Conservation (phyloP, 495 filamentous ascomycete genomes). For the Hypoxylon fuscum region DNA sequence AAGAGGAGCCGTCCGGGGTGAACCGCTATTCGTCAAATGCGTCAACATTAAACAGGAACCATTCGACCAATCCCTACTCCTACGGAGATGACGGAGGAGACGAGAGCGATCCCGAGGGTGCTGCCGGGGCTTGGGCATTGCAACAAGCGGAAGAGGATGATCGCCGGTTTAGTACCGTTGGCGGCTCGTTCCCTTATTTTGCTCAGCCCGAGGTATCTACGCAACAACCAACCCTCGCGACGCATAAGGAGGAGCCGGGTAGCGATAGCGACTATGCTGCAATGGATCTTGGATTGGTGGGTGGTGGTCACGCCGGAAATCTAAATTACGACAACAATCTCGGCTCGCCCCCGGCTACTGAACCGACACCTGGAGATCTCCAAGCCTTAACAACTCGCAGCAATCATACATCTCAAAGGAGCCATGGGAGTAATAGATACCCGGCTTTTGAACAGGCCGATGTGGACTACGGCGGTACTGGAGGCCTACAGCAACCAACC, state of each 20-base stretch:
- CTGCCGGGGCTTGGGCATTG: constrained; percentile 84
- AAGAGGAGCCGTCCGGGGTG: constrained; percentile 44
- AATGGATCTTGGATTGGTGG: constrained; percentile 77
- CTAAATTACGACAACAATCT: constrained; percentile 76
- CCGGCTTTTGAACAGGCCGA: constrained; percentile 53
- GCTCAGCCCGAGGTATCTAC: constrained; percentile 52
- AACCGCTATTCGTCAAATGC: constrained; percentile 59
- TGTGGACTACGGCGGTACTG: constrained; percentile 82
- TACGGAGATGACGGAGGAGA: constrained; percentile 57
- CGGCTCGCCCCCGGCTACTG: constrained; percentile 49
- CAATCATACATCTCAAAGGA: constrained; percentile 48
- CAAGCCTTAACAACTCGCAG: constrained; percentile 46
- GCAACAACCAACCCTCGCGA: constrained; percentile 39
- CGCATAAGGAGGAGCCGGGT: constrained; percentile 58
- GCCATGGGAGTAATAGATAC: constrained; percentile 47
- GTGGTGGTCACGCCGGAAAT: constrained; percentile 76
- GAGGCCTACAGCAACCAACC: constrained; percentile 79
- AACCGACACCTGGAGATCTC: constrained; percentile 38
- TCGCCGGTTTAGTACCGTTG: constrained; percentile 61
- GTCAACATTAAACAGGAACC: constrained; percentile 56
- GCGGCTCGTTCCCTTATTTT: constrained; percentile 38
- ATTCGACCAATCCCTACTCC: constrained; percentile 42
- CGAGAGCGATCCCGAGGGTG: constrained; percentile 90
- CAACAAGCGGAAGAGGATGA: constrained; percentile 88
- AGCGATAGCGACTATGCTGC: constrained; percentile 76